Conservation (phyloP, 2,329 filamentous ascomycete genomes). For the Orbilia brochopaga region DNA sequence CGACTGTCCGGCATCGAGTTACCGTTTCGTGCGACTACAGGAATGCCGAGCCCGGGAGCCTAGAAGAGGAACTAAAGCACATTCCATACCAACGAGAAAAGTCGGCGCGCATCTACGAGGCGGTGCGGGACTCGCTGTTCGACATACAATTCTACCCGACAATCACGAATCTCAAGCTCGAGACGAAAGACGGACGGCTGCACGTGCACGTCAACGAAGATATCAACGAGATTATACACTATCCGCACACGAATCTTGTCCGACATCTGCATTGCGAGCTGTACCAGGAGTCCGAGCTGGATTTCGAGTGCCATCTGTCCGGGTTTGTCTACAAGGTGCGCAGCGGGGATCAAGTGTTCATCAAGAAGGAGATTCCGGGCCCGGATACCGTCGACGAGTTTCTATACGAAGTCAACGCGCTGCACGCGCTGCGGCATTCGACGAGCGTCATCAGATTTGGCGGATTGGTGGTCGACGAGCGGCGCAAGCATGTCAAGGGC, state of each 20-base stretch:
- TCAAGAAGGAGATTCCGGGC: constrained; percentile 98
- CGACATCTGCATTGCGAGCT: constrained; percentile 72
- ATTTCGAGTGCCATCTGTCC: constrained; percentile 90
- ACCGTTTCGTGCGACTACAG: constrained; percentile 95
- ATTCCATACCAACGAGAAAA: constrained; percentile 89
- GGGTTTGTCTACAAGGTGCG: constrained; percentile 96
- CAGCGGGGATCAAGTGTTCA: constrained; percentile 71
- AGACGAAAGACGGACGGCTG: constrained; percentile 83
- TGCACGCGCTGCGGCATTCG: constrained; percentile 76
- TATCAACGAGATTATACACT: constrained; percentile 89
- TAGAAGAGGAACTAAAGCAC: constrained; percentile 80
- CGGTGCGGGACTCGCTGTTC: constrained; percentile 86
- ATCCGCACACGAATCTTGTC: constrained; percentile 75
- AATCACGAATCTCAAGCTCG: constrained; percentile 91
- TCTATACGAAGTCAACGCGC: constrained; percentile 93
- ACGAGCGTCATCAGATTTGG: constrained; percentile 82
- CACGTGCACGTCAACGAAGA: constrained; percentile 99
- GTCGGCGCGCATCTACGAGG: constrained; percentile 89
- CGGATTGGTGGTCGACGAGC: constrained; percentile 84
- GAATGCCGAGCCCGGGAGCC: constrained; percentile 75
- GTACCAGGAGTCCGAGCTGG: constrained; percentile 74
- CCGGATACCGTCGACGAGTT: constrained; percentile 96
- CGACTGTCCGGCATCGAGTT: constrained; percentile 80
- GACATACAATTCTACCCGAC: constrained; percentile 96
- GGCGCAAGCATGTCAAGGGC: constrained; percentile 76